phyloP scores from a whole-genome alignment of 768 basidiomycete species.

The Russula foetens region DNA sequence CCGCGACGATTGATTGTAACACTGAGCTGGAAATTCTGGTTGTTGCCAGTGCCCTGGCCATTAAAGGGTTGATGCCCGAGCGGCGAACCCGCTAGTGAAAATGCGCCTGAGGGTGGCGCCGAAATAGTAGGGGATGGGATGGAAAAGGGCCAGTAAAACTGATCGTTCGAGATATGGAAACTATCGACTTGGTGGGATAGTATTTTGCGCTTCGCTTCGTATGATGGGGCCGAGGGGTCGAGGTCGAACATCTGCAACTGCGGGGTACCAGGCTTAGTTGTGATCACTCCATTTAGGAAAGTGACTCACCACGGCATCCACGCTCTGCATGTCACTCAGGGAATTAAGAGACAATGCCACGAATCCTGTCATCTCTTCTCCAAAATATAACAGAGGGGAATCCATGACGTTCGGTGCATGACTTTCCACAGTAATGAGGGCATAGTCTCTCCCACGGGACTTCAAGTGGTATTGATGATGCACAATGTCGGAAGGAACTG shows the following conservation, averaged over 20 bases:
- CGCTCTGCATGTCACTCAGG: neutral
- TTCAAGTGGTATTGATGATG: neutral
- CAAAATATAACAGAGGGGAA: conserved; percentile 1
- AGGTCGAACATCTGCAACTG: conserved; percentile 5
- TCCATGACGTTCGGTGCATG: neutral
- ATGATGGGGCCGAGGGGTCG: neutral
- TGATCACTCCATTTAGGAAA: no score
- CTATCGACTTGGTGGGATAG: neutral
- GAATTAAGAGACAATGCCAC: conserved; percentile 1
- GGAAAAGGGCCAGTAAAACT: conserved; percentile 8
- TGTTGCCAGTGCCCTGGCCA: neutral
- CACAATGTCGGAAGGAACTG: neutral
- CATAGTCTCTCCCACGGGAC: conserved; percentile 13
- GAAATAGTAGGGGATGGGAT: neutral
- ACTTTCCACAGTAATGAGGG: conserved; percentile 2
- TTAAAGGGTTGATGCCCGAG: neutral
- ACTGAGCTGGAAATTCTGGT: neutral
- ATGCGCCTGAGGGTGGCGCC: neutral
- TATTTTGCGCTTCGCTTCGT: neutral
- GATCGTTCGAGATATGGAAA: neutral
- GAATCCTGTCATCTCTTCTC: conserved; percentile 9
- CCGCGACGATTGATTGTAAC: no score
- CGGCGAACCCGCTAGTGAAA: neutral
- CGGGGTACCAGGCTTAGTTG: neutral
- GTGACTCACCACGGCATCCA: conserved; percentile 14